These are phyloP conservation scores for Pseudonitzschia pungens DNA, from an alignment of 108 stramenopile species.

Conservation along the genomic window DNA sequence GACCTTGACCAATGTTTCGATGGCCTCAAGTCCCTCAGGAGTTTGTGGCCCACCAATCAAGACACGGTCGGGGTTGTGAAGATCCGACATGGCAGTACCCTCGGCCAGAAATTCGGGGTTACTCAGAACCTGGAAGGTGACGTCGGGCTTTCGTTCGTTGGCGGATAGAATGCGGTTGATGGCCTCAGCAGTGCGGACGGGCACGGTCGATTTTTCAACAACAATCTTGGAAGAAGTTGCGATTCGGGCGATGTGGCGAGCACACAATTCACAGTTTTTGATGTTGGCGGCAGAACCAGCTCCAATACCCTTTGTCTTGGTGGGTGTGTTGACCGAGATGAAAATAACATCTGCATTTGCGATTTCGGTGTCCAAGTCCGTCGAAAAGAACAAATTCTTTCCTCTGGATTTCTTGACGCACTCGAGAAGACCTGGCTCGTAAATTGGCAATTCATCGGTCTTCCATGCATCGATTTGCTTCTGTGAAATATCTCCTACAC, in stretches of 20 bases:
- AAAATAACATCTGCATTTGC: constrained; percentile 95
- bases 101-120: constrained; percentile 99
- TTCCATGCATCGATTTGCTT: constrained; percentile 98
- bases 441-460: constrained; percentile 93
- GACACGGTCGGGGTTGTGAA: constrained; percentile 94
- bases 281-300: constrained; percentile 99
- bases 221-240: constrained; percentile 92
- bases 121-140: constrained; percentile 94
- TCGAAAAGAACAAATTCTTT: constrained; percentile 97
- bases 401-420: constrained; percentile 80
- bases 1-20: constrained; percentile 74
- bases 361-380: constrained; percentile 93
- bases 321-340: constrained; percentile 99
- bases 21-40: constrained; percentile 83
- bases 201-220: constrained; percentile 99
- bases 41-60: constrained; percentile 97
- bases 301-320: constrained; percentile 97
- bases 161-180: constrained; percentile 91
- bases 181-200: constrained; percentile 97
- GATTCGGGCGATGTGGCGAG: constrained; percentile 97
- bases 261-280: constrained; percentile 99
- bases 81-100: constrained; percentile 97
- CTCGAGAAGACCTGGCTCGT: constrained; percentile 96
- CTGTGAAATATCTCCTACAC: constrained; percentile 94
- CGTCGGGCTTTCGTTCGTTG: constrained; percentile 78